A percentile compares a stretch with the other conserved stretches of the same genome.
Conservation (phyloP, 345 rosid genomes). For the Hypericum perforatum region DNA sequence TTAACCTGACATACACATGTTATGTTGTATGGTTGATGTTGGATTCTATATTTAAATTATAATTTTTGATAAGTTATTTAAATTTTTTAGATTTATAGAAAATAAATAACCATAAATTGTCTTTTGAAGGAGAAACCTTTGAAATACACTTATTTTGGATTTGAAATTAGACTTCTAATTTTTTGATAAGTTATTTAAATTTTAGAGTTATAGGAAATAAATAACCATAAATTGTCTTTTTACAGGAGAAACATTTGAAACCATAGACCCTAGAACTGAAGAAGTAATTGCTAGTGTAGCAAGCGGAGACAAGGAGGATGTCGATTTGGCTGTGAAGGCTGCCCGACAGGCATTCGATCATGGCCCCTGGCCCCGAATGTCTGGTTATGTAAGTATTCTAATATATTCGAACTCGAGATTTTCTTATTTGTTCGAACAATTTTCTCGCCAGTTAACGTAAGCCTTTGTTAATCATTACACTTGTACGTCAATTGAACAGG, state of each 20-base stretch:
- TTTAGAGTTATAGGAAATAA: no score
- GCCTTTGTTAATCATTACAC: not conserved
- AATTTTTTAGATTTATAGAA: no score
- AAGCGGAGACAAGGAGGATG: slow-evolving; percentile 18
- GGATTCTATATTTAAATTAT: no score
- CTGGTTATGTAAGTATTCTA: slow-evolving; percentile 39
- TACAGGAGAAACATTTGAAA: slow-evolving; percentile 18
- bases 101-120: no score
- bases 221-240: not conserved
- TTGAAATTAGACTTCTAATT: no score
- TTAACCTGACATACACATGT: no score
- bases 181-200: no score
- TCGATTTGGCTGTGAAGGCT: slow-evolving; percentile 18
- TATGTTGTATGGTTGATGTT: no score
- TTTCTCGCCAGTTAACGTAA: not conserved
- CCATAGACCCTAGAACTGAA: slow-evolving; percentile 18
- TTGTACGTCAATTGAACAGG: slow-evolving; percentile 23
- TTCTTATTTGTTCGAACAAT: no score
- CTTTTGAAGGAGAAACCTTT: no score
- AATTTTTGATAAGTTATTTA: no score
- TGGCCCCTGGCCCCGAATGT: slow-evolving; percentile 23
- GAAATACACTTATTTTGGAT: no score
- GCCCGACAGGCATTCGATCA: slow-evolving; percentile 19
- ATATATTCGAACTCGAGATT: not conserved
- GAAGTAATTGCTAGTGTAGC: slow-evolving; percentile 12